phyloP scores from a whole-genome alignment of 2,329 filamentous ascomycete genomes.

The Aurifilum marmelostoma region DNA sequence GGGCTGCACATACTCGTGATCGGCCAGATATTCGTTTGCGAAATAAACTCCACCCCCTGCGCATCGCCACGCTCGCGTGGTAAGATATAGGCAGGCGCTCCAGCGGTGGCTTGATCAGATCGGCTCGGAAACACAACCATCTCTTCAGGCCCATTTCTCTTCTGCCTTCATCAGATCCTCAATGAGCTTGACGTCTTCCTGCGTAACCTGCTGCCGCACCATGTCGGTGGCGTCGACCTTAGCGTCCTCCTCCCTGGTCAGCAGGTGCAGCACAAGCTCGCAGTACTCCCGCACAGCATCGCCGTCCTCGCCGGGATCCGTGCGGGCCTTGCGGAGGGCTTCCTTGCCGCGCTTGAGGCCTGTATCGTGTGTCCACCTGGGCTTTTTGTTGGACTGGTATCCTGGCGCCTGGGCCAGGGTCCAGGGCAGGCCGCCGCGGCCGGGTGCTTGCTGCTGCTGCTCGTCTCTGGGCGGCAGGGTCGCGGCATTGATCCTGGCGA shows the following conservation, averaged over 20 bases:
- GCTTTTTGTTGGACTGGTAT: conserved; percentile 39
- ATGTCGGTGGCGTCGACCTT: conserved; percentile 41
- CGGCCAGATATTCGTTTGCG: no score
- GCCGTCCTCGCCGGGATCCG: conserved; percentile 56
- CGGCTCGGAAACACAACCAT: not conserved
- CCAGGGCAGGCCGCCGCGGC: conserved; percentile 29
- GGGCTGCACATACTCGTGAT: not conserved
- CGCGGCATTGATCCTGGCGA: conserved; percentile 53
- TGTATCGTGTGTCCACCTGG: conserved; percentile 60
- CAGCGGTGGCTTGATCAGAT: no score
- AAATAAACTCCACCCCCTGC: not conserved
- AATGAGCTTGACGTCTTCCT: conserved; percentile 54
- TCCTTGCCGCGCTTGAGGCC: conserved; percentile 60
- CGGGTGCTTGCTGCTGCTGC: not conserved
- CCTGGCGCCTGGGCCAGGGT: conserved; percentile 31
- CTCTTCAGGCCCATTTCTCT: conserved; percentile 35
- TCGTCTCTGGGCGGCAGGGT: conserved; percentile 49
- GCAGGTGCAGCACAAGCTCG: conserved; percentile 56
- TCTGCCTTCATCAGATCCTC: conserved; percentile 53
- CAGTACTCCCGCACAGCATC: conserved; percentile 65
- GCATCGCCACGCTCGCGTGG: not conserved
- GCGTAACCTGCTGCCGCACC: conserved; percentile 49
- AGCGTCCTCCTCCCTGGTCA: conserved; percentile 41
- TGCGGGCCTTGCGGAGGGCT: conserved; percentile 54
- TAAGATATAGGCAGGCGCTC: not conserved